Evolutionary conservation across 805 yeast species (phyloP).

Genomic region (Cyberlindnera mycetangii): DNA sequence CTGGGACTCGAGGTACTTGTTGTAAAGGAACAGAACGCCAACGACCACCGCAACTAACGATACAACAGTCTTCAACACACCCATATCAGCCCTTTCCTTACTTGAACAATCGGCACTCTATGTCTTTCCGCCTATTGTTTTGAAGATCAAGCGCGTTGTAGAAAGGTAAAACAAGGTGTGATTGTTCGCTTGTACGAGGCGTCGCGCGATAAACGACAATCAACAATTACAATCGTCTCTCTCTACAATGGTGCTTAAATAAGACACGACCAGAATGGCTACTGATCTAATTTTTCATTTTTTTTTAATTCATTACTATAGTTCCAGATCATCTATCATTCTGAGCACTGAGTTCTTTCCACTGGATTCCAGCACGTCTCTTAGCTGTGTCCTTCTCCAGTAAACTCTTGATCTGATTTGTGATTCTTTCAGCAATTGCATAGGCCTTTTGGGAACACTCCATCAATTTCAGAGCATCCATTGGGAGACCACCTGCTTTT

Average conservation of each 20-base stretch:
- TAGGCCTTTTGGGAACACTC: constrained; percentile 69
- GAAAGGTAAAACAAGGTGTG: background rate
- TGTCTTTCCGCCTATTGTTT: too few relatives aligned
- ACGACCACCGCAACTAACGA: constrained; percentile 45
- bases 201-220: background rate
- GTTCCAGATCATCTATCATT: constrained; percentile 20
- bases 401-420: constrained; percentile 57
- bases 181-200: too few relatives aligned
- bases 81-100: background rate
- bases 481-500: constrained; percentile 86
- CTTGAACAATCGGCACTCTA: too few relatives aligned
- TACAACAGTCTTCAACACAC: background rate
- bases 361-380: constrained; percentile 26
- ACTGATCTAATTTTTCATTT: background rate
- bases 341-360: constrained; percentile 26
- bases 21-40: constrained; percentile 20
- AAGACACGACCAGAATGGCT: too few relatives aligned
- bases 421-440: constrained; percentile 55
- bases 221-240: too few relatives aligned
- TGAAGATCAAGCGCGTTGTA: background rate
- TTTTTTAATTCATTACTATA: background rate
- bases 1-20: constrained; percentile 28
- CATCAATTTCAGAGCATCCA: constrained; percentile 67
- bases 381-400: constrained; percentile 32
- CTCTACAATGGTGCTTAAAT: too few relatives aligned